Percentiles rank a stretch among this genome's conserved stretches.
Conservation (phyloP, 257 asterid species). For the Solanum chiquidenum region DNA sequence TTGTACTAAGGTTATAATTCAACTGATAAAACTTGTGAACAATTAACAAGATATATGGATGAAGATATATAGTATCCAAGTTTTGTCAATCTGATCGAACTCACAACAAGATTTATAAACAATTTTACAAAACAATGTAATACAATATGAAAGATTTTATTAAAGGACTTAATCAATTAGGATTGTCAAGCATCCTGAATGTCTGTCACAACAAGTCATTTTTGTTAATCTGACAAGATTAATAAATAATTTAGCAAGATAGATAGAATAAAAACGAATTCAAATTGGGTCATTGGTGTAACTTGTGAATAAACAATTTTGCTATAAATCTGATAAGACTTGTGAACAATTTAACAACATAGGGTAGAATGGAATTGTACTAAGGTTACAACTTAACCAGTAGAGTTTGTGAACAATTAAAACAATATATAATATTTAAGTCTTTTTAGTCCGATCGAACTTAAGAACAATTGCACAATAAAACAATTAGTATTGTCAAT, state of each 20-base stretch:
- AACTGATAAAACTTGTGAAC: not conserved
- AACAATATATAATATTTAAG: not conserved
- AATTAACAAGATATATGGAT: not conserved
- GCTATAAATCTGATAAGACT: not conserved
- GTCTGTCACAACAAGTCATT: not conserved
- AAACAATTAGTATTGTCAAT: not conserved
- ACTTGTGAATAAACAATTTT: not conserved
- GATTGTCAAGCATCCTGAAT: not conserved
- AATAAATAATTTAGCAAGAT: not conserved
- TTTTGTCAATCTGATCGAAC: too few relatives aligned
- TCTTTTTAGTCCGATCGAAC: not conserved
- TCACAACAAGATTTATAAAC: too few relatives aligned
- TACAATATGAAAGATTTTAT: too few relatives aligned
- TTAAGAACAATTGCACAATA: not conserved
- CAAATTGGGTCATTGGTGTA: not conserved
- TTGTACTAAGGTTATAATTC: not conserved
- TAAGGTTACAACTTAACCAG: fast-evolving
- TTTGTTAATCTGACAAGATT: not conserved
- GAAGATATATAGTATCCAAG: too few relatives aligned
- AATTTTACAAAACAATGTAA: too few relatives aligned
- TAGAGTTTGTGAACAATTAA: not conserved
- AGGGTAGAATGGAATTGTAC: not conserved
- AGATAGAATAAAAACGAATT: fast-evolving
- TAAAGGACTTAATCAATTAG: not conserved
- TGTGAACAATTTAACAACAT: not conserved